Evolutionary conservation across 108 stramenopile species (phyloP).

Genomic region (Pseudonitzschia delicatissima): DNA sequence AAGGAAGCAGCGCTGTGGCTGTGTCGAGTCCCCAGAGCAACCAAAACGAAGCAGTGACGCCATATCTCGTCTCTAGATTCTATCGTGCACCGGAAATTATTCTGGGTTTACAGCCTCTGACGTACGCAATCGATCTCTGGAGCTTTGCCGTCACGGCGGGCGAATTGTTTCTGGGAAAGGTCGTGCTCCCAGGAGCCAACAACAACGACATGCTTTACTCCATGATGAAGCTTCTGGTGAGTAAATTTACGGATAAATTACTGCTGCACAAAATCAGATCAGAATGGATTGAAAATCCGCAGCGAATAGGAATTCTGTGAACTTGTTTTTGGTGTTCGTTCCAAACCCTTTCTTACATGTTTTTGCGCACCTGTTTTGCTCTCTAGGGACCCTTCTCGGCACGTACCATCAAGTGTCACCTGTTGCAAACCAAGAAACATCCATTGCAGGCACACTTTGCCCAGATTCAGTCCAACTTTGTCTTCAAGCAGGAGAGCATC

Average conservation of each 20-base stretch:
- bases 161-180: constrained; percentile 93
- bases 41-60: constrained; percentile 67
- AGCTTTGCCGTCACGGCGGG: constrained; percentile 86
- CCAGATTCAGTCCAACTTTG: constrained; percentile 49
- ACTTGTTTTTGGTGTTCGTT: background rate
- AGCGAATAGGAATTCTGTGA: too few species aligned
- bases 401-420: constrained; percentile 79
- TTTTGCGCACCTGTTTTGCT: background rate
- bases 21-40: background rate
- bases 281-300: too few species aligned
- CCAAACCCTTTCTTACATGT: background rate
- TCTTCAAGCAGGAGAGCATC: constrained; percentile 59
- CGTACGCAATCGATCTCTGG: constrained; percentile 93
- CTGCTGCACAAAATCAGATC: too few species aligned
- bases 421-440: constrained; percentile 54
- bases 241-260: too few species aligned
- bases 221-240: constrained; percentile 87
- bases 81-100: constrained; percentile 99
- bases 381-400: constrained; percentile 77
- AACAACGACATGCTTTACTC: constrained; percentile 95
- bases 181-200: constrained; percentile 85
- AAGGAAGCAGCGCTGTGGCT: background rate
- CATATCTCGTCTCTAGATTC: constrained; percentile 96
- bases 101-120: constrained; percentile 85
- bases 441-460: constrained; percentile 53